phyloP scores from a whole-genome alignment of 306 rosid genomes.

The Trifolium fragiferum region DNA sequence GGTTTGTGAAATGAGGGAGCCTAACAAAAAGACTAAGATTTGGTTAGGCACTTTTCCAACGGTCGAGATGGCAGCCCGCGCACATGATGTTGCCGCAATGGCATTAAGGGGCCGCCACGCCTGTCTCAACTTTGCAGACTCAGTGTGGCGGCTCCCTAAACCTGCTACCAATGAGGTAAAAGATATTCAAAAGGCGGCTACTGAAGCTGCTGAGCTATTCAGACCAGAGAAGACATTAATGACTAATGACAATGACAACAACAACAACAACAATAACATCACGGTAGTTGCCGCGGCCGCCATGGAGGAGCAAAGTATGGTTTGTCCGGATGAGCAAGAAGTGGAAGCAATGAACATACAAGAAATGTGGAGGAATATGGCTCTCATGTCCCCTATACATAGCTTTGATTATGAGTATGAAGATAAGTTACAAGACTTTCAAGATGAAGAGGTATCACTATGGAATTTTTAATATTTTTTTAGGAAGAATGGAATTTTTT shows the following conservation, averaged over 20 bases:
- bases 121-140: slow-evolving; percentile 77
- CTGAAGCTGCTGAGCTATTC: slow-evolving; percentile 67
- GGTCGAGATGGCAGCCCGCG: slow-evolving; percentile 83
- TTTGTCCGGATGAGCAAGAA: slow-evolving; percentile 53
- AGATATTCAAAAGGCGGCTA: slow-evolving; percentile 67
- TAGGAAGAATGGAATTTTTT: background rate
- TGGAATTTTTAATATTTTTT: background rate
- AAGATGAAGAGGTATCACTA: background rate
- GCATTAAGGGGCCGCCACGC: slow-evolving; percentile 65
- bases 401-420: slow-evolving; percentile 50
- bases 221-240: slow-evolving; percentile 41
- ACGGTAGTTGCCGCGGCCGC: too few relatives aligned
- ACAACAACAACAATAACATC: background rate
- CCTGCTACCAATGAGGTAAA: slow-evolving; percentile 55
- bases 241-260: background rate
- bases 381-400: slow-evolving; percentile 64
- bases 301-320: slow-evolving; percentile 6
- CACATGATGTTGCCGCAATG: slow-evolving; percentile 78
- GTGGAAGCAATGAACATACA: slow-evolving; percentile 52
- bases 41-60: slow-evolving; percentile 69
- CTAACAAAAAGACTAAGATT: slow-evolving; percentile 68
- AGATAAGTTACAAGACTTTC: background rate
- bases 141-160: slow-evolving; percentile 55
- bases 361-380: slow-evolving; percentile 65
- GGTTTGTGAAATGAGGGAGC: slow-evolving; percentile 39